Evolutionary conservation across 1,284 basidiomycete species (phyloP).

Genomic region (Austroboletus novae-zelandiae): DNA sequence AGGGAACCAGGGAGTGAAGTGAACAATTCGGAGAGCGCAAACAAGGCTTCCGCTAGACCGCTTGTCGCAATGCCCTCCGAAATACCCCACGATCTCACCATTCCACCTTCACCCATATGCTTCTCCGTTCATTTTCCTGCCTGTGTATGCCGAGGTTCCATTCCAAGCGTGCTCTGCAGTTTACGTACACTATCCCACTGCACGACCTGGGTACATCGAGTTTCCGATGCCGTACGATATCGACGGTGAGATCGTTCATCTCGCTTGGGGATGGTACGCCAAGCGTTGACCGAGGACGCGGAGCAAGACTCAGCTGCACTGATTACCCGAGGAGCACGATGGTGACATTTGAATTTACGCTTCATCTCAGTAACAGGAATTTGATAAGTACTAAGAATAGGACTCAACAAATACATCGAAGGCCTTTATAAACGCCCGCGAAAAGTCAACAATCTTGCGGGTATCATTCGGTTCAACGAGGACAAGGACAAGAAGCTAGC

Average conservation of each 20-base stretch:
- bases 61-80: constrained; percentile 3
- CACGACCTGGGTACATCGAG: constrained; percentile 88
- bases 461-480: constrained; percentile 43
- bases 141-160: constrained; percentile 90
- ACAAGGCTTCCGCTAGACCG: background rate
- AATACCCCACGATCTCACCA: constrained; percentile 43
- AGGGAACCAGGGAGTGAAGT: constrained; percentile 14
- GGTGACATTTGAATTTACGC: constrained; percentile 15
- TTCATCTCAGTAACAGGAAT: background rate
- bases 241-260: constrained; percentile 84
- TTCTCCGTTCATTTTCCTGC: constrained; percentile 91
- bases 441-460: constrained; percentile 38
- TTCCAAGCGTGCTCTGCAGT: constrained; percentile 91
- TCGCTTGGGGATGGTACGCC: constrained; percentile 92
- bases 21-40: constrained; percentile 1
- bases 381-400: constrained; percentile 25
- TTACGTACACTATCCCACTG: constrained; percentile 95
- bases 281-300: constrained; percentile 70
- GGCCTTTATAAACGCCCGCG: constrained; percentile 22
- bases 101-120: constrained; percentile 89
- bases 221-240: constrained; percentile 93
- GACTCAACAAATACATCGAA: constrained; percentile 23
- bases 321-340: constrained; percentile 64
- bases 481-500: constrained; percentile 41
- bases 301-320: constrained; percentile 62